Evolutionary conservation across 2,329 filamentous ascomycete species (phyloP), one percentile per base, ranked within the genome.

Genomic region (Cyphellophora attinorum): DNA sequence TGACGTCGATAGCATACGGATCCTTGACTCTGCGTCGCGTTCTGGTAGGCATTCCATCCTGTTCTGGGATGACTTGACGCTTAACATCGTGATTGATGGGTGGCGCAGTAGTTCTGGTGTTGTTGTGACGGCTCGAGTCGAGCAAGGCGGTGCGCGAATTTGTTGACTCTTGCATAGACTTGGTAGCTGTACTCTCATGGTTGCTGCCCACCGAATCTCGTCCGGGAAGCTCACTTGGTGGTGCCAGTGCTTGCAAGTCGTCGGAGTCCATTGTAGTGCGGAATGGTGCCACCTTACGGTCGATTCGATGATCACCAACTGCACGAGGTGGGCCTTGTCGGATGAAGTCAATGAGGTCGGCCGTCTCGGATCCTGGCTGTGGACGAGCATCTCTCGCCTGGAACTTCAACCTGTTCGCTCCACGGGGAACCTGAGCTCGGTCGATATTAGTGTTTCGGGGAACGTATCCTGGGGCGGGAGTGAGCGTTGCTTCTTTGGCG

Each of bases 291-390:
- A 91, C 79, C n/a, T 74, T 75, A 12, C 83, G 78, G 27, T 85
- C 81, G 42, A 93, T 91, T 15, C 84, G 77, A 39, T 77, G 82
- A 28, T 66, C 68, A 19, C 65, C 61, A 21, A 44, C 28, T 29
- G 63, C 55, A 41, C 64, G 70, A 0, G 83, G 80, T 3, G 86
- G 86, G 1, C 88, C 89, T 53, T 85, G 79, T 29, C 88, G 79
- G 45, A 98, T 93, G 56, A 98, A 96, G 54, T 96, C 88, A 46
- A 95, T 94, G 38, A 98, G 64, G 41, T 95, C 91, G 10, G 84
- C 82, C 37, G 79, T 93, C 45, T 79, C 79, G 33, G 76, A 75
- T 33, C 67, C 69, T 38, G 63, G 64, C 32, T 77, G 70, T 11
- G 76, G 70, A 27, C 70, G 67, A 23, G 84, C 75, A 41, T 85